A percentile compares a stretch with the other conserved stretches of the same genome.
Conservation (phyloP, 306 rosid species). For the Argentina anserina region DNA sequence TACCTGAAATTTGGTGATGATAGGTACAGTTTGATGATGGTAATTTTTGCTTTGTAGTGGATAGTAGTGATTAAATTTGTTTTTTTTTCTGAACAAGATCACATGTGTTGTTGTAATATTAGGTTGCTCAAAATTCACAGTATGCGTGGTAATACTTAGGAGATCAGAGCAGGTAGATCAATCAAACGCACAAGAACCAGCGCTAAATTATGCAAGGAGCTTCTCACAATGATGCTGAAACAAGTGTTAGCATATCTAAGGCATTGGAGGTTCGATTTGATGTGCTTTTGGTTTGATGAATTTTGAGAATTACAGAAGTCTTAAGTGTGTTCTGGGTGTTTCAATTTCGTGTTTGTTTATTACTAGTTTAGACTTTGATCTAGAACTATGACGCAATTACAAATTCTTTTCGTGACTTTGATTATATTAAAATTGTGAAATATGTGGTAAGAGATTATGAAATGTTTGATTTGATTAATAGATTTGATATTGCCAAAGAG, state of each 20-base stretch:
- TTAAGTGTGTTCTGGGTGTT: too few species aligned
- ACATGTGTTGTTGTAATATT: neutral
- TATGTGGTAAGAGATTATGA: too few species aligned
- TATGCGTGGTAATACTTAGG: constrained; percentile 85
- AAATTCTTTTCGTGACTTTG: too few species aligned
- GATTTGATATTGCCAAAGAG: too few species aligned
- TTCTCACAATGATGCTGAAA: constrained; percentile 53
- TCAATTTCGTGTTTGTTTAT: too few species aligned
- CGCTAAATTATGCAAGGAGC: constrained; percentile 56
- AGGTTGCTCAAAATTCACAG: constrained; percentile 92
- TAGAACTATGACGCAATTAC: too few species aligned
- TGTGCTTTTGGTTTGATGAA: constrained; percentile 4
- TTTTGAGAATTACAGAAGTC: neutral
- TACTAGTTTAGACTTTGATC: too few species aligned
- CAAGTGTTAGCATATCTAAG: constrained; percentile 53
- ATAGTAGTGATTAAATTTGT: neutral
- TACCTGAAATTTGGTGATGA: neutral
- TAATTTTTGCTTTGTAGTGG: neutral
- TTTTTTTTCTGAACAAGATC: neutral
- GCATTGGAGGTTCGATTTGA: constrained; percentile 46
- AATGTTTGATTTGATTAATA: too few species aligned
- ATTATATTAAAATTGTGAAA: too few species aligned
- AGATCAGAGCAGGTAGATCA: too few species aligned
- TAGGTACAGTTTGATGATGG: neutral
- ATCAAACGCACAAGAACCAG: constrained; percentile 33